phyloP scores from a whole-genome alignment of 805 yeast species.

The Lipomyces kockii region DNA sequence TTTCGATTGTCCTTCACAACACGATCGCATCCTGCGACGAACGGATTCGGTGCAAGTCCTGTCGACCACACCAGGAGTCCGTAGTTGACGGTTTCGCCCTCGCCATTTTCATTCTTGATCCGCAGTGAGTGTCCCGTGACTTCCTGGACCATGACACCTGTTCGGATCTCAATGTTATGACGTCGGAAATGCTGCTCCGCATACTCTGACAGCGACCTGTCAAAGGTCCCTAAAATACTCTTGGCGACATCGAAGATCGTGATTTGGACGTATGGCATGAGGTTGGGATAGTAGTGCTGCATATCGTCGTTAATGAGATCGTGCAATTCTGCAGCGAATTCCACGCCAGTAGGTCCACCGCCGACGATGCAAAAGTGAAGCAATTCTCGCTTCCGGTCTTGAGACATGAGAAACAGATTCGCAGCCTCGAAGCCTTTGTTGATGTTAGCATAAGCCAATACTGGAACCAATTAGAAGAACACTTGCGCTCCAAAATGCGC shows the following conservation, averaged over 20 bases:
- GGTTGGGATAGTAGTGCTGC: slow-evolving; percentile 59
- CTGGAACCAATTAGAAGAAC: neutral
- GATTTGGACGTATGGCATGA: slow-evolving; percentile 66
- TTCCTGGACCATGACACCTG: slow-evolving; percentile 65
- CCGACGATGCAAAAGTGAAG: slow-evolving; percentile 71
- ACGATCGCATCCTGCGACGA: slow-evolving; percentile 55
- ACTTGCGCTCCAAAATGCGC: slow-evolving; percentile 51
- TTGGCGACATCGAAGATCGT: slow-evolving; percentile 72
- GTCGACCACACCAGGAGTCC: slow-evolving; percentile 78
- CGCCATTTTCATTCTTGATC: slow-evolving; percentile 56
- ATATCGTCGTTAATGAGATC: slow-evolving; percentile 70
- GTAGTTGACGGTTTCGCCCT: slow-evolving; percentile 54
- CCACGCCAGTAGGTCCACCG: slow-evolving; percentile 79
- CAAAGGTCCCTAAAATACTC: slow-evolving; percentile 68
- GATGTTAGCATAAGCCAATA: neutral
- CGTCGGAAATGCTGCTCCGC: slow-evolving; percentile 65
- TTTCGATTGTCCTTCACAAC: slow-evolving; percentile 60
- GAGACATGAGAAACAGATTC: slow-evolving; percentile 65
- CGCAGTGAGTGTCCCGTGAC: slow-evolving; percentile 60
- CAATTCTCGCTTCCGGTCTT: slow-evolving; percentile 62
- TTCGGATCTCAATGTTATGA: slow-evolving; percentile 64
- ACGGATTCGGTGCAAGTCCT: slow-evolving; percentile 69
- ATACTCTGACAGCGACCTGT: slow-evolving; percentile 63
- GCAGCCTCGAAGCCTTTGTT: slow-evolving; percentile 60
- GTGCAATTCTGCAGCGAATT: slow-evolving; percentile 70